A percentile compares a stretch with the other conserved stretches of the same genome.
phyloP scores from a whole-genome alignment of 2,329 filamentous ascomycete genomes.

The Beauveria asiatica region DNA sequence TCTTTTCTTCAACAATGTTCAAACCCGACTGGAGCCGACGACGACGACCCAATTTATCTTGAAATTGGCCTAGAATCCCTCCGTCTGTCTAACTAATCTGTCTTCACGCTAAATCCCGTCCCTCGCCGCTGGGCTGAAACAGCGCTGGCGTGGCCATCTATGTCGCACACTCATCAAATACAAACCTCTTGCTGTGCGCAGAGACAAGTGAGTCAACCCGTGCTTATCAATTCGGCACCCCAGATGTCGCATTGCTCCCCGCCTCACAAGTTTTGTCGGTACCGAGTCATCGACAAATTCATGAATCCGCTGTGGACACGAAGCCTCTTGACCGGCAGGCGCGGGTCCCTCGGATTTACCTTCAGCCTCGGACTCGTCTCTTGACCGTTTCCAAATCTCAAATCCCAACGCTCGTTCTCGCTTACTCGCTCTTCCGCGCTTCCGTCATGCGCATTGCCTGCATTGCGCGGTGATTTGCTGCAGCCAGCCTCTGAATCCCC shows the following conservation, averaged over 20 bases:
- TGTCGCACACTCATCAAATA: neutral
- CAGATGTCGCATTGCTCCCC: neutral
- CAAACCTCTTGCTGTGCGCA: neutral
- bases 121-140: slow-evolving; percentile 4
- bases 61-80: neutral
- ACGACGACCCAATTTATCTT: too few relatives aligned
- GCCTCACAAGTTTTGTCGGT: too few relatives aligned
- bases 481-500: too few relatives aligned
- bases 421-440: neutral
- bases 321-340: neutral
- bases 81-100: neutral
- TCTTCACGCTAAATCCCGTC: neutral
- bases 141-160: neutral
- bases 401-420: neutral
- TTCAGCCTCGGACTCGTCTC: slow-evolving; percentile 3
- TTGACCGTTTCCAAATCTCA: neutral
- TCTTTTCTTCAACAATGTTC: neutral
- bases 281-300: neutral
- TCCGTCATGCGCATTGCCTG: neutral
- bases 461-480: too few relatives aligned
- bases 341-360: slow-evolving; percentile 1
- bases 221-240: neutral
- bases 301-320: neutral
- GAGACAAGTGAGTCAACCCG: neutral
- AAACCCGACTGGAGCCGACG: neutral